Conservation (phyloP, 768 basidiomycete genomes). For the Rhodotorula babjevae region DNA sequence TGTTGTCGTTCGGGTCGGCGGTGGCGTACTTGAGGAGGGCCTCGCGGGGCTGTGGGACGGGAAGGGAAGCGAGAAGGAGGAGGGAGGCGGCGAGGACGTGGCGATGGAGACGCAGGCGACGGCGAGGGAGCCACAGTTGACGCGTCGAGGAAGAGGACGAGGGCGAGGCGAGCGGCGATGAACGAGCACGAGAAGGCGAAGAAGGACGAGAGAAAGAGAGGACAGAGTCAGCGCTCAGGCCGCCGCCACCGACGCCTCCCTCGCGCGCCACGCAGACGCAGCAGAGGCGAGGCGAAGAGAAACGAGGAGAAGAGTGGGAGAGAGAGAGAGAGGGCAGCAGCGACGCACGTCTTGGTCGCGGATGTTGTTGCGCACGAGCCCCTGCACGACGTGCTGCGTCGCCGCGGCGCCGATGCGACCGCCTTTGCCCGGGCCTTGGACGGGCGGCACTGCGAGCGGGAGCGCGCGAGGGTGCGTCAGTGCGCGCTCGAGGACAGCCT, state of each 20-base stretch:
- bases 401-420: constrained; percentile 94
- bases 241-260: no score
- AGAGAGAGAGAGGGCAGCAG: neutral
- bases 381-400: constrained; percentile 93
- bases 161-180: neutral
- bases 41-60: constrained; percentile 67
- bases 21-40: constrained; percentile 90
- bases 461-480: neutral
- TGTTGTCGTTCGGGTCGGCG: constrained; percentile 68
- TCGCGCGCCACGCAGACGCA: no score
- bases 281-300: no score
- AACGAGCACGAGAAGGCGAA: no score
- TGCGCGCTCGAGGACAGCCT: neutral
- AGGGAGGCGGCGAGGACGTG: no score
- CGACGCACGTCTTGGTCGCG: constrained; percentile 78
- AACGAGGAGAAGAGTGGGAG: neutral
- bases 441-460: constrained; percentile 61
- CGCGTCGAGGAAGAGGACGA: neutral
- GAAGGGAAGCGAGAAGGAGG: no score
- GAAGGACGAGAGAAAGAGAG: neutral
- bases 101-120: no score
- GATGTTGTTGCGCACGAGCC: constrained; percentile 82
- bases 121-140: constrained; percentile 25
- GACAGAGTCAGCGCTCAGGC: neutral
- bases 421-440: constrained; percentile 86